Conservation (phyloP, 2,329 filamentous ascomycete genomes). For the Clarireedia hainanense region DNA sequence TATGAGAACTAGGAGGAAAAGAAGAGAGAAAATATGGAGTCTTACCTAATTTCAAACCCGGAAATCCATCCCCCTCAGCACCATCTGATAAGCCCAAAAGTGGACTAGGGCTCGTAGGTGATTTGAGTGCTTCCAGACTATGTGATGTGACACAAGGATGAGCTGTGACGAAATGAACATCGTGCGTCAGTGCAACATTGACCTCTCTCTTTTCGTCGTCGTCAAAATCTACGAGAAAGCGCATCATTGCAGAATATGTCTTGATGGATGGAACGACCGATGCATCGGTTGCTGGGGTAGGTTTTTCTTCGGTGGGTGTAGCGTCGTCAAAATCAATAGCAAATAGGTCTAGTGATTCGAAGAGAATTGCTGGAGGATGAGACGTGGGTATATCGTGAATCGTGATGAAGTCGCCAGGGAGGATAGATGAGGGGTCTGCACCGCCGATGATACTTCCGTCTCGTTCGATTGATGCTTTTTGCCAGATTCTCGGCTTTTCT, state of each 20-base stretch:
- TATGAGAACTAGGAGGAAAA: background rate
- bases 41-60: conserved; percentile 1
- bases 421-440: conserved; percentile 43
- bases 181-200: conserved; percentile 40
- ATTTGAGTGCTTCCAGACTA: conserved; percentile 49
- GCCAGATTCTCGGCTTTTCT: conserved; percentile 53
- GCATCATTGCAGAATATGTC: conserved; percentile 28
- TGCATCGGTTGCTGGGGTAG: conserved; percentile 14
- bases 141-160: conserved; percentile 55
- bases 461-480: conserved; percentile 49
- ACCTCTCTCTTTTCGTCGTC: conserved; percentile 20
- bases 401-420: conserved; percentile 56
- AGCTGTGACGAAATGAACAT: conserved; percentile 58
- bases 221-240: conserved; percentile 19
- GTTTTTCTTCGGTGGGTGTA: conserved; percentile 28
- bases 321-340: conserved; percentile 36
- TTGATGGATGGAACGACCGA: conserved; percentile 15
- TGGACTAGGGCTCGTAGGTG: conserved; percentile 43
- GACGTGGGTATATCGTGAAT: conserved; percentile 47
- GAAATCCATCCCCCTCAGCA: background rate
- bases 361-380: conserved; percentile 38
- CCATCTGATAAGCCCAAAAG: conserved; percentile 39
- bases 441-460: conserved; percentile 55
- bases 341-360: conserved; percentile 44
- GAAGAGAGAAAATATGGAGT: background rate